Conservation (phyloP, 2,329 filamentous ascomycete species). For the Penicillium sclerotigenum region DNA sequence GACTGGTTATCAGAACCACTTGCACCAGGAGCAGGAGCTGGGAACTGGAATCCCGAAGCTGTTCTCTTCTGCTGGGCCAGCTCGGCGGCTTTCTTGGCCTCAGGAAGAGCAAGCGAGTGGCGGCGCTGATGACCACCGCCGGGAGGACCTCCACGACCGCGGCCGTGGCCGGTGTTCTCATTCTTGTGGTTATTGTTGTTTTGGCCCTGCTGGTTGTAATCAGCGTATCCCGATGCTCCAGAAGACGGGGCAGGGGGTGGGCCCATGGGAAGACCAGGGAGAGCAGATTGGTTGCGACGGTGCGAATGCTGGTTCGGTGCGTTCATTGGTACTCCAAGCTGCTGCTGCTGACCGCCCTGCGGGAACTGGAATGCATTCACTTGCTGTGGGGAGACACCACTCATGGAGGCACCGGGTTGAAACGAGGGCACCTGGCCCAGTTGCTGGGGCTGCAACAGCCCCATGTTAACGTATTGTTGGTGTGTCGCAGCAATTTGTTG, state of each 20-base stretch:
- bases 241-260: slow-evolving; percentile 91
- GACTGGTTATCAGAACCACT: slow-evolving; percentile 53
- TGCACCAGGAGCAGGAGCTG: slow-evolving; percentile 64
- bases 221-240: slow-evolving; percentile 78
- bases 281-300: slow-evolving; percentile 95
- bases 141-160: slow-evolving; percentile 69
- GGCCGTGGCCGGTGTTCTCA: slow-evolving; percentile 67
- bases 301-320: slow-evolving; percentile 79
- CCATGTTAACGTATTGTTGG: slow-evolving; percentile 97
- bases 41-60: slow-evolving; percentile 91
- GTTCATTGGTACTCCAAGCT: slow-evolving; percentile 69
- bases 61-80: slow-evolving; percentile 95
- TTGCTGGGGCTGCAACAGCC: slow-evolving; percentile 85
- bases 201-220: slow-evolving; percentile 66
- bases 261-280: slow-evolving; percentile 88
- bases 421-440: slow-evolving; percentile 69
- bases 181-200: slow-evolving; percentile 60
- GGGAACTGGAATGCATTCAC: slow-evolving; percentile 83
- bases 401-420: slow-evolving; percentile 66
- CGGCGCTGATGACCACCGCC: slow-evolving; percentile 81
- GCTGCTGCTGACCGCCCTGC: slow-evolving; percentile 69
- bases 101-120: slow-evolving; percentile 89
- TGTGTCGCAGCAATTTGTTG: slow-evolving; percentile 95
- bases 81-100: slow-evolving; percentile 97
- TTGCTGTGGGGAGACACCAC: slow-evolving; percentile 68